phyloP scores from a whole-genome alignment of 345 rosid species.

The Salix caprea region DNA sequence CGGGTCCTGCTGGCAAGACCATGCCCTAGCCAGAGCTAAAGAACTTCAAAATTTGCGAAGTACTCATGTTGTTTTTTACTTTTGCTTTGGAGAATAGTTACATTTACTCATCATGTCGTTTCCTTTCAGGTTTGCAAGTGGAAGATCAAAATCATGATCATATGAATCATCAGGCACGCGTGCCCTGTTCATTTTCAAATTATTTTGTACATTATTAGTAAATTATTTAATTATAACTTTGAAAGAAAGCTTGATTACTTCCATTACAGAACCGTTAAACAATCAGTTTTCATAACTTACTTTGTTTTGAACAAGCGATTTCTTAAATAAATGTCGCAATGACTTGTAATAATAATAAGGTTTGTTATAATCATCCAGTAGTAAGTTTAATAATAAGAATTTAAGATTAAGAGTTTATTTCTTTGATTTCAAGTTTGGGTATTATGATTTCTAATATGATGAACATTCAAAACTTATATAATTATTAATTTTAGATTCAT shows the following conservation, averaged over 20 bases:
- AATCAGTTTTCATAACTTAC: neutral
- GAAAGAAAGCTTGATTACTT: neutral
- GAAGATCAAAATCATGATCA: slow-evolving; percentile 1
- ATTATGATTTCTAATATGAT: too few relatives aligned
- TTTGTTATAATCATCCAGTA: too few relatives aligned
- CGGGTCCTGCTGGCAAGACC: neutral
- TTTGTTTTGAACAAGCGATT: too few relatives aligned
- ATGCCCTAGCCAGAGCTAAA: neutral
- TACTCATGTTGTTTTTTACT: neutral
- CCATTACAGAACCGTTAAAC: neutral
- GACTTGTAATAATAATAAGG: too few relatives aligned
- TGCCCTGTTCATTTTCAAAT: slow-evolving; percentile 9
- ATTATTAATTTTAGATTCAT: too few relatives aligned
- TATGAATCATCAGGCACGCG: neutral
- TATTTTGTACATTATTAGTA: neutral
- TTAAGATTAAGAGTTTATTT: too few relatives aligned
- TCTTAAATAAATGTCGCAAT: too few relatives aligned
- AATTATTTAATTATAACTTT: neutral
- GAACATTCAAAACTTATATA: accelerated
- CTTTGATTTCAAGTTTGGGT: too few relatives aligned
- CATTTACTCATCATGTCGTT: neutral
- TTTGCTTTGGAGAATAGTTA: too few relatives aligned
- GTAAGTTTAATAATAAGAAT: too few relatives aligned
- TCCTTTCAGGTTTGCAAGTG: slow-evolving; percentile 9
- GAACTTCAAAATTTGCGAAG: slow-evolving; percentile 1